Conservation (phyloP, 768 basidiomycete species). For the Podaxis sp. region DNA sequence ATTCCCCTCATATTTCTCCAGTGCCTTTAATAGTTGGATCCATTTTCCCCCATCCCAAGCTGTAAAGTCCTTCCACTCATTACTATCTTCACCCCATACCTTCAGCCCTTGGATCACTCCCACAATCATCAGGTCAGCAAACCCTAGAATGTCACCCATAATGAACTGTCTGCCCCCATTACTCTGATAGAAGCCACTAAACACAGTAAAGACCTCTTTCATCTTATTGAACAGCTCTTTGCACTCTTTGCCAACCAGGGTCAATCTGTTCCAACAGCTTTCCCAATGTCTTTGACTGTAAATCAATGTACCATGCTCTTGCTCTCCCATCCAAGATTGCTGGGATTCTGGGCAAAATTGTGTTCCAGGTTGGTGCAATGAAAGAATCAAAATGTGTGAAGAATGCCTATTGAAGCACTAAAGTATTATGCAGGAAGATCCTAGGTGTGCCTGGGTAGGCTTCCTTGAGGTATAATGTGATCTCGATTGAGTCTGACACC, state of each 20-base stretch:
- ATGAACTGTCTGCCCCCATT: conserved; percentile 1
- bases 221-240: conserved; percentile 1
- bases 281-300: conserved; percentile 1
- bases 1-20: not conserved
- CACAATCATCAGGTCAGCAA: conserved; percentile 38
- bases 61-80: conserved; percentile 36
- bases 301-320: conserved; percentile 1
- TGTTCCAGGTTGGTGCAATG: not conserved
- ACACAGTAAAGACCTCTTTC: not conserved
- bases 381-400: not conserved
- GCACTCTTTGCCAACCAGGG: conserved; percentile 4
- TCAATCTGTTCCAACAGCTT: not conserved
- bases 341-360: not conserved
- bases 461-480: conserved; percentile 17
- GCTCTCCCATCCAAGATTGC: not conserved
- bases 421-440: not conserved
- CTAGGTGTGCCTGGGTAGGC: conserved; percentile 8
- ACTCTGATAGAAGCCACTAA: conserved; percentile 7
- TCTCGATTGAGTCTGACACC: conserved; percentile 16
- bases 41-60: conserved; percentile 39
- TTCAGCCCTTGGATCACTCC: conserved; percentile 29
- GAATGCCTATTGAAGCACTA: conserved; percentile 7
- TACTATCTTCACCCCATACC: conserved; percentile 31
- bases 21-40: conserved; percentile 25
- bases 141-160: conserved; percentile 20